phyloP scores from a whole-genome alignment of 1,284 basidiomycete genomes.

The Austropuccinia psidii region DNA sequence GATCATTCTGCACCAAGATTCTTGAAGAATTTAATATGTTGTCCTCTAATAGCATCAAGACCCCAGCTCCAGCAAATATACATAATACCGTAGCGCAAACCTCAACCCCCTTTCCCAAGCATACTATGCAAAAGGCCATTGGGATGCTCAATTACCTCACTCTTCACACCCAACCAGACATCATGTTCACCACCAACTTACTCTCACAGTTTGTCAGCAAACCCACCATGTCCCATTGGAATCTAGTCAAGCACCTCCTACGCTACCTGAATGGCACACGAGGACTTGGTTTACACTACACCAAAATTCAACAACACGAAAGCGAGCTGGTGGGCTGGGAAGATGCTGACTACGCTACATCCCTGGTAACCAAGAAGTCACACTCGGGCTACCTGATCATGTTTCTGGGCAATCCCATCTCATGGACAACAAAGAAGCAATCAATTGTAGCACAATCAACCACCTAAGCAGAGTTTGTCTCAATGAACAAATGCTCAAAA shows the following conservation, averaged over 20 bases:
- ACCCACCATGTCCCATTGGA: background rate
- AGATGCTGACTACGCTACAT: background rate
- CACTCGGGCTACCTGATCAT: background rate
- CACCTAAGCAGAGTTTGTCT: background rate
- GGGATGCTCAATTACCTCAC: background rate
- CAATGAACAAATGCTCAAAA: background rate
- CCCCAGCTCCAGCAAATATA: background rate
- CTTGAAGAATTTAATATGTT: background rate
- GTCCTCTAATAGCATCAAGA: background rate
- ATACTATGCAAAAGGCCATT: background rate
- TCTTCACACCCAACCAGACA: background rate
- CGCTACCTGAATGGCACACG: background rate
- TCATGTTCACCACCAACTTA: background rate
- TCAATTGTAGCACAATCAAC: conserved; percentile 3
- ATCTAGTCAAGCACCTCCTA: background rate
- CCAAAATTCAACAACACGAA: background rate
- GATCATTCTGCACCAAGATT: background rate
- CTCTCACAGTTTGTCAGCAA: background rate
- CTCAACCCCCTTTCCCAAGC: background rate
- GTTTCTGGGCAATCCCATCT: background rate
- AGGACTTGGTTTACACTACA: background rate
- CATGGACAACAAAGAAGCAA: background rate
- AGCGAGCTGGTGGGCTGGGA: background rate
- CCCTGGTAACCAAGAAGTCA: background rate
- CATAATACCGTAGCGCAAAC: background rate